A percentile compares a stretch with the other conserved stretches of the same genome.
Evolutionary conservation across 2,329 filamentous ascomycete species (phyloP).

Genomic region (Elsinoe ampelina): DNA sequence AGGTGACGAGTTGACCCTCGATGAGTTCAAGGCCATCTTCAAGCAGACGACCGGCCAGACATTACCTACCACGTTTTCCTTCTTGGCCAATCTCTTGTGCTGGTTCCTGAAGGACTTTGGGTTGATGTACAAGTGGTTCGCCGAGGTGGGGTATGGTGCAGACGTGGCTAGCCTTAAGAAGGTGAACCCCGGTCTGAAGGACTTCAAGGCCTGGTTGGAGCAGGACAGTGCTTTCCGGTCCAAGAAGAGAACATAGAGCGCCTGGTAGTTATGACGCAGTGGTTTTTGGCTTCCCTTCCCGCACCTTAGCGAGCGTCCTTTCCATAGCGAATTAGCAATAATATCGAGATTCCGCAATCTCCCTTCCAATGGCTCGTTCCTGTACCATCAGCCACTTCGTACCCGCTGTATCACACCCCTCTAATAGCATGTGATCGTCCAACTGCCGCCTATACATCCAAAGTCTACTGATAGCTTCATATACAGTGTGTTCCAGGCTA

Average conservation of each 20-base stretch:
- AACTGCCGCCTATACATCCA: too few species aligned
- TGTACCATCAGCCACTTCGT: too few species aligned
- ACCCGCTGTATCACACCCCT: too few species aligned
- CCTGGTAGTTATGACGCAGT: neutral
- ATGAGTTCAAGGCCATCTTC: constrained; percentile 11
- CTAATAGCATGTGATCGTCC: too few species aligned
- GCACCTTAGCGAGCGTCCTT: neutral
- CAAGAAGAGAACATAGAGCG: neutral
- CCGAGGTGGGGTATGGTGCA: constrained; percentile 4
- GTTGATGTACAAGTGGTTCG: constrained; percentile 14
- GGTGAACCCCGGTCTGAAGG: constrained; percentile 27
- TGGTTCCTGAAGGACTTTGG: constrained; percentile 10
- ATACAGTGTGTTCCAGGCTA: too few species aligned
- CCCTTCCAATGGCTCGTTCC: too few species aligned
- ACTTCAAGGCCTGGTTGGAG: constrained; percentile 41
- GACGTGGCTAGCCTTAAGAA: constrained; percentile 7
- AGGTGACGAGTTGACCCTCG: constrained; percentile 31
- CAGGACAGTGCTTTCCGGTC: constrained; percentile 35
- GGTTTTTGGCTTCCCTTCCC: neutral
- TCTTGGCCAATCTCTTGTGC: constrained; percentile 4
- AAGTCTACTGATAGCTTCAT: too few species aligned
- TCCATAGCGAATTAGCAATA: neutral
- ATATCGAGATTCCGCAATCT: neutral
- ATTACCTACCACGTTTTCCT: constrained; percentile 4
- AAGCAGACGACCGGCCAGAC: constrained; percentile 1